phyloP scores from a whole-genome alignment of 768 basidiomycete genomes.

The Arthromyces matolae region DNA sequence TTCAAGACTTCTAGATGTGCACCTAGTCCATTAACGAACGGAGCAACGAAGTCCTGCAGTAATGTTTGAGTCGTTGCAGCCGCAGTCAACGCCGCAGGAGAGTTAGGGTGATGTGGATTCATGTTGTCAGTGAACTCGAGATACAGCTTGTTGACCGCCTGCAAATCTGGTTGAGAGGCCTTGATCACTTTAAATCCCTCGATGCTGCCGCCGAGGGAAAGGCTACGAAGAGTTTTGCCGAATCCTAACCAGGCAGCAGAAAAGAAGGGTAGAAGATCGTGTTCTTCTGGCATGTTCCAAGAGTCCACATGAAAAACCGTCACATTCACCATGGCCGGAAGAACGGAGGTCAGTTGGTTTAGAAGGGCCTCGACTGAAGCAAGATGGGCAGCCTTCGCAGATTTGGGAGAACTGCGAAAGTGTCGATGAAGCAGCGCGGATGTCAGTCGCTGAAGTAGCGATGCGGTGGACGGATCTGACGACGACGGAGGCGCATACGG shows the following conservation, averaged over 20 bases:
- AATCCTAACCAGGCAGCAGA: conserved; percentile 37
- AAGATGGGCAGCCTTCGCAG: neutral
- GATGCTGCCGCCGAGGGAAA: conserved; percentile 37
- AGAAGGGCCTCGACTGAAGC: conserved; percentile 25
- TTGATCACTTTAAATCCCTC: conserved; percentile 32
- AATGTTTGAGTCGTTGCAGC: conserved; percentile 11
- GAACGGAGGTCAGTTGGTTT: conserved; percentile 24
- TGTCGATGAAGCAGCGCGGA: conserved; percentile 10
- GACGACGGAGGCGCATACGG: neutral
- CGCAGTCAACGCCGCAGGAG: conserved; percentile 3
- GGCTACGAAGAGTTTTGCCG: conserved; percentile 29
- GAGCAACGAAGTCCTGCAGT: conserved; percentile 31
- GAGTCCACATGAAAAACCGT: conserved; percentile 36
- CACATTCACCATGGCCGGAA: conserved; percentile 32
- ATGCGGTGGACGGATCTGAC: conserved; percentile 2
- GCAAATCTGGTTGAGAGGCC: conserved; percentile 28
- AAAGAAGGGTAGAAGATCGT: conserved; percentile 31
- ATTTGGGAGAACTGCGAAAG: conserved; percentile 4
- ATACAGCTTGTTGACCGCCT: conserved; percentile 30
- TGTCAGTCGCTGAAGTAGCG: conserved; percentile 1
- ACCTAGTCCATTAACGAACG: conserved; percentile 37
- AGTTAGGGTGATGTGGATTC: neutral
- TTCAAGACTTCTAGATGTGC: conserved; percentile 31
- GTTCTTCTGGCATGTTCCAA: conserved; percentile 31
- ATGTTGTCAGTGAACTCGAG: conserved; percentile 38